Conservation (phyloP, 352 stramenopile species). For the Pythium periplocum region DNA sequence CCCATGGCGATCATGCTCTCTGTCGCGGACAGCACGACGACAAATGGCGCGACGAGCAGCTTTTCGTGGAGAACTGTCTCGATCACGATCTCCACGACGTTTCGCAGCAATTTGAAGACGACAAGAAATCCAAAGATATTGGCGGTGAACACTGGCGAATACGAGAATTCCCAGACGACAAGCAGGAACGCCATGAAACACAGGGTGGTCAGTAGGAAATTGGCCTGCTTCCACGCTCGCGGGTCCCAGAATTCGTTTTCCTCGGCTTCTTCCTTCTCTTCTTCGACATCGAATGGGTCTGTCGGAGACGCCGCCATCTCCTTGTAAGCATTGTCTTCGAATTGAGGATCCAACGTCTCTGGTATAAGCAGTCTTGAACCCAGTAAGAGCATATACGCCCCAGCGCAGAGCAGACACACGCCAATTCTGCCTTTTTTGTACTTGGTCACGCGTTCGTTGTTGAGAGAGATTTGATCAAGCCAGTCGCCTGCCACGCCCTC, state of each 20-base stretch:
- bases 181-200: conserved; percentile 84
- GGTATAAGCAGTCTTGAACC: conserved; percentile 74
- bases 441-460: conserved; percentile 53
- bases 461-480: conserved; percentile 86
- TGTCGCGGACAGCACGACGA: conserved; percentile 86
- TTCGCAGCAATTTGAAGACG: conserved; percentile 87
- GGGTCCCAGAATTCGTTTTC: conserved; percentile 79
- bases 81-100: conserved; percentile 77
- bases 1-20: conserved; percentile 95
- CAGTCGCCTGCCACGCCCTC: conserved; percentile 83
- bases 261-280: conserved; percentile 43
- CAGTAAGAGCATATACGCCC: conserved; percentile 75
- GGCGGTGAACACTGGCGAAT: conserved; percentile 88
- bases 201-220: conserved; percentile 87
- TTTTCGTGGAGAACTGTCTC: conserved; percentile 88
- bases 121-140: conserved; percentile 91
- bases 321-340: conserved; percentile 73
- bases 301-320: conserved; percentile 42
- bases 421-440: conserved; percentile 89
- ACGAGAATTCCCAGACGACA: conserved; percentile 96
- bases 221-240: conserved; percentile 86
- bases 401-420: conserved; percentile 71
- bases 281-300: conserved; percentile 59
- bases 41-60: conserved; percentile 87
- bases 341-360: conserved; percentile 72